A percentile compares a stretch with the other conserved stretches of the same genome.
These are phyloP conservation scores for Fusarium poae DNA, from an alignment of 2,329 filamentous ascomycete genomes.

Conservation along the genomic window DNA sequence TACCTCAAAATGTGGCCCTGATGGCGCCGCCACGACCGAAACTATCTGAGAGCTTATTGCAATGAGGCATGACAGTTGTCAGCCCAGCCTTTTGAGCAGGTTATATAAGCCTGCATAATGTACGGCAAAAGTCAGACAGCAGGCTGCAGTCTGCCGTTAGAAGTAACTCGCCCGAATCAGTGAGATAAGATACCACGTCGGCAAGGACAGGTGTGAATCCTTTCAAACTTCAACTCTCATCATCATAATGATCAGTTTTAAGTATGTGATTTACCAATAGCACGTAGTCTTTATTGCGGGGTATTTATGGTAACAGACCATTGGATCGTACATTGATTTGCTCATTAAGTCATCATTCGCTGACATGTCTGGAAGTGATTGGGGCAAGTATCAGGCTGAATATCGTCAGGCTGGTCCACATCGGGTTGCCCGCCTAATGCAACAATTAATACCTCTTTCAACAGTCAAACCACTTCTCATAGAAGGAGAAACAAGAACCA, in stretches of 20 bases:
- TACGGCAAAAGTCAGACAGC: constrained; percentile 3
- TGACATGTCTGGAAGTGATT: too few relatives aligned
- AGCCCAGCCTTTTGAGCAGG: background rate
- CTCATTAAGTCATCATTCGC: background rate
- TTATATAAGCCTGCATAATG: constrained; percentile 2
- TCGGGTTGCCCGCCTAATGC: background rate
- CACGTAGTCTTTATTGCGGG: background rate
- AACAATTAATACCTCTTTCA: constrained; percentile 3
- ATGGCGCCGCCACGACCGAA: constrained; percentile 12
- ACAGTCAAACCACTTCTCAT: background rate
- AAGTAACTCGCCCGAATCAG: background rate
- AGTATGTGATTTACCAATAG: background rate
- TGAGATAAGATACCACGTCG: constrained; percentile 17
- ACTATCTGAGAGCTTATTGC: background rate
- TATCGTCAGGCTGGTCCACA: background rate
- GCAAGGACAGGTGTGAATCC: background rate
- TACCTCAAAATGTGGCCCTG: background rate
- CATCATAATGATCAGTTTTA: background rate
- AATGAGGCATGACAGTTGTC: background rate
- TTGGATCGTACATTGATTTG: background rate
- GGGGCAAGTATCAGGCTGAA: background rate
- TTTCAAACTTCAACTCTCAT: background rate
- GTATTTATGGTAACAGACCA: background rate
- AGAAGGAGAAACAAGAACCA: background rate
- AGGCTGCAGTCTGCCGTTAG: constrained; percentile 2